Evolutionary conservation across 805 yeast species (phyloP).

Genomic region (Hanseniaspora guilliermondii): DNA sequence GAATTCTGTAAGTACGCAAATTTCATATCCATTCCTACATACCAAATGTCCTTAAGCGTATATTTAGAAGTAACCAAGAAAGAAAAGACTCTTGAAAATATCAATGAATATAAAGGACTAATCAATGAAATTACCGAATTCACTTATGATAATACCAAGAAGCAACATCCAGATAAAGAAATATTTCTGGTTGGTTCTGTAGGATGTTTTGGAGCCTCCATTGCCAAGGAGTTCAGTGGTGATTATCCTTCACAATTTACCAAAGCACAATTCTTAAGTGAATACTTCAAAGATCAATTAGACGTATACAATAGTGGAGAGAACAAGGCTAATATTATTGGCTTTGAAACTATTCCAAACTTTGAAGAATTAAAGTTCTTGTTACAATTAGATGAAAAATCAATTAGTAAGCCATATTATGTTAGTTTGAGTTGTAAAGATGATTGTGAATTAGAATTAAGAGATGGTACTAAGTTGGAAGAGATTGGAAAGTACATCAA

Average conservation of each 20-base stretch:
- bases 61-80: background rate
- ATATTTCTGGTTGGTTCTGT: constrained; percentile 37
- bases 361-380: constrained; percentile 43
- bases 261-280: constrained; percentile 19
- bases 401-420: constrained; percentile 38
- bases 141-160: constrained; percentile 1
- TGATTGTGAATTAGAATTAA: constrained; percentile 24
- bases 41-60: background rate
- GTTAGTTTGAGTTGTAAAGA: constrained; percentile 33
- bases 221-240: constrained; percentile 52
- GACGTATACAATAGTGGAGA: constrained; percentile 37
- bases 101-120: constrained; percentile 19
- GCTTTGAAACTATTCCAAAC: constrained; percentile 66
- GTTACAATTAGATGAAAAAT: constrained; percentile 23
- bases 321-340: constrained; percentile 40
- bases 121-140: constrained; percentile 20
- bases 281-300: constrained; percentile 29
- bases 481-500: background rate
- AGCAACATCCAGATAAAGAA: background rate
- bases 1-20: background rate
- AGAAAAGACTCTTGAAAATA: constrained; percentile 7
- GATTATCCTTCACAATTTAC: constrained; percentile 33
- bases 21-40: constrained; percentile 9
- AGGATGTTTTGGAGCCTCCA: constrained; percentile 38
- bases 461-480: constrained; percentile 37